Conservation (phyloP, 208 protist genomes). For the Naegleria lovaniensis region DNA sequence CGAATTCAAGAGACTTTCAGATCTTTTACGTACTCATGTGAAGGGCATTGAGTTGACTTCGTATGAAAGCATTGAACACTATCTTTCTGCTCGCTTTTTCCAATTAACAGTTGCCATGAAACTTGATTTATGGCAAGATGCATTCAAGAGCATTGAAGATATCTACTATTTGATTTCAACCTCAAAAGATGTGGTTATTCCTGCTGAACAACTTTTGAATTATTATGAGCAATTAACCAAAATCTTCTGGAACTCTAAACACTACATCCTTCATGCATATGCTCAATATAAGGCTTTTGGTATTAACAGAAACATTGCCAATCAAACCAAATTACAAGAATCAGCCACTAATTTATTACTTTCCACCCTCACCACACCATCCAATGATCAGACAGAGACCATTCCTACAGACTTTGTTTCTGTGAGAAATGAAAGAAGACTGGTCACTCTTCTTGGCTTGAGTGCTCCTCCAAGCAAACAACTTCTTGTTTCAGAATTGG, state of each 20-base stretch:
- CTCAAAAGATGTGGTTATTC: constrained; percentile 31
- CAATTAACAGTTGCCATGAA: constrained; percentile 30
- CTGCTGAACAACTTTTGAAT: constrained; percentile 35
- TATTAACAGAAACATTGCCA: constrained; percentile 20
- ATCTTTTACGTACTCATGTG: constrained; percentile 27
- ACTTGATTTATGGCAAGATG: constrained; percentile 43
- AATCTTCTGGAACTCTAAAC: constrained; percentile 45
- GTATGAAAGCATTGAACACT: not conserved
- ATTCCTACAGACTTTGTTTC: constrained; percentile 25
- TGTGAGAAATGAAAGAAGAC: constrained; percentile 27
- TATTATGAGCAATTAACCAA: constrained; percentile 47
- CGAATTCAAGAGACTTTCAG: constrained; percentile 30
- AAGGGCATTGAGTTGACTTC: not conserved
- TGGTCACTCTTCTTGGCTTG: constrained; percentile 38
- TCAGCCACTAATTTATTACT: constrained; percentile 42
- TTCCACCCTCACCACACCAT: constrained; percentile 38
- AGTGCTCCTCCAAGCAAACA: constrained; percentile 32
- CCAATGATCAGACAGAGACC: constrained; percentile 3
- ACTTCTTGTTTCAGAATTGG: constrained; percentile 34
- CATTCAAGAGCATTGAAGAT: constrained; percentile 44
- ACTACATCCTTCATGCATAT: constrained; percentile 46
- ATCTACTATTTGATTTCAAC: constrained; percentile 38
- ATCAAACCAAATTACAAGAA: not conserved
- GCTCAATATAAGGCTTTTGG: constrained; percentile 36
- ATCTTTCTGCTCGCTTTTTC: constrained; percentile 21